Base-by-base conservation (phyloP, 1,284 basidiomycete species). In the Schizopora paradoxa region DNA sequence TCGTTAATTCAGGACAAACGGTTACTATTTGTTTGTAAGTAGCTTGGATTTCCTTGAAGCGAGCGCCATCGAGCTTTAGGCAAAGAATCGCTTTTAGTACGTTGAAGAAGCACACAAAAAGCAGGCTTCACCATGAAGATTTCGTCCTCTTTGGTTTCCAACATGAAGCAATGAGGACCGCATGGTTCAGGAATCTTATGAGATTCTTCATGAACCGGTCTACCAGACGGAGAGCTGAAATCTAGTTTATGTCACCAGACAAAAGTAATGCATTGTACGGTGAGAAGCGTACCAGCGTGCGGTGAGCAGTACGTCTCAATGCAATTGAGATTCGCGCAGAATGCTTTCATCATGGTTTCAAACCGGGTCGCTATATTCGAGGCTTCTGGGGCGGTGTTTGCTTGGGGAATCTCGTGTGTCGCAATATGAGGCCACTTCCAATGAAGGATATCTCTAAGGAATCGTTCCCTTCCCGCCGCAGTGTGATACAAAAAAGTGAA, bases 301-400 rank as follows among this genome's bases (percentile, higher is more conserved):
- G 68, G 61, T 26, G 61, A 56, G 52, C 80, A 83, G 47, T 71
- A 70, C 1, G 70, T 64, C 14, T 72, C 69, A 1, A 73, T 31
- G 50, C 80, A 82, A 41, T 67, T 77, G n/a, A 69, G 47, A 44
- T 70, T 75, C 5, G 68, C 66, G 57, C 79, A 82, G 52, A 81
- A 79, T 1, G 70, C 50, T 8, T 62, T 56, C 1, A 70, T 56
- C 22, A 72, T 52, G 6, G 61, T 63, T 26, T 58, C 53, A 13
- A 73, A 49, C 5, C 66, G 66, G 51, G 36, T 51, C 45, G 4
- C 28, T 44, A 45, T 66, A 58, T 22, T 63, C 63, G 38, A 14
- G 7, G 11, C 38, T 28, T 40, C 38, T 28, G 43, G 42, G 10
- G 27, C 31, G 7, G 14, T 32, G 8, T 10, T 6, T 14, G 21